Conservation (phyloP, 208 protist species). For the Wallacemonas sp. region DNA sequence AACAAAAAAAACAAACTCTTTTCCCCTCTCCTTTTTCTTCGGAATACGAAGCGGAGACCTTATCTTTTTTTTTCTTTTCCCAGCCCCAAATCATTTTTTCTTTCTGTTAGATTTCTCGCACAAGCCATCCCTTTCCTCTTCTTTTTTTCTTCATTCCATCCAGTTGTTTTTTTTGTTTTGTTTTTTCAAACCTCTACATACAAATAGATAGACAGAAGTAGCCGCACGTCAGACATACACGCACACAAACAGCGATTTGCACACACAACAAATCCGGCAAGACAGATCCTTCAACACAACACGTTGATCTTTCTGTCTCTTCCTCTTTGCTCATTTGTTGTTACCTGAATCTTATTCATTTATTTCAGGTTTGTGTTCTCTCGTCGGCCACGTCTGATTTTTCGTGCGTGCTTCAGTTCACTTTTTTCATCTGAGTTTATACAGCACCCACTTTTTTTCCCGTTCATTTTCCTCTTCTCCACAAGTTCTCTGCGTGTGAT, state of each 20-base stretch:
- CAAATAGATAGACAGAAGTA: too few species aligned
- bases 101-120: conserved; percentile 15
- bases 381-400: neutral
- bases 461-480: neutral
- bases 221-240: too few species aligned
- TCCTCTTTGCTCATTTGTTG: conserved; percentile 18
- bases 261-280: too few species aligned
- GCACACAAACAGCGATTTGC: too few species aligned
- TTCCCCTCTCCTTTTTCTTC: too few species aligned
- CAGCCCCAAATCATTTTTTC: conserved; percentile 15
- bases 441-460: conserved; percentile 5
- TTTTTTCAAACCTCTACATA: conserved; percentile 17
- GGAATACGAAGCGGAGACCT: too few species aligned
- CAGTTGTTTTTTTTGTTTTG: conserved; percentile 19
- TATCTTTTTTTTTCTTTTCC: too few species aligned
- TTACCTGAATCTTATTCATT: too few species aligned
- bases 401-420: conserved; percentile 9
- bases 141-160: conserved; percentile 23
- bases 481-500: too few species aligned
- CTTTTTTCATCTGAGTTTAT: conserved; percentile 20
- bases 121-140: conserved; percentile 1
- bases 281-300: neutral
- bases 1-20: too few species aligned
- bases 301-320: neutral
- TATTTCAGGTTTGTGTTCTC: neutral